Evolutionary conservation across 2,329 filamentous ascomycete species (phyloP).

Genomic region (Neofusicoccum cordaticola): DNA sequence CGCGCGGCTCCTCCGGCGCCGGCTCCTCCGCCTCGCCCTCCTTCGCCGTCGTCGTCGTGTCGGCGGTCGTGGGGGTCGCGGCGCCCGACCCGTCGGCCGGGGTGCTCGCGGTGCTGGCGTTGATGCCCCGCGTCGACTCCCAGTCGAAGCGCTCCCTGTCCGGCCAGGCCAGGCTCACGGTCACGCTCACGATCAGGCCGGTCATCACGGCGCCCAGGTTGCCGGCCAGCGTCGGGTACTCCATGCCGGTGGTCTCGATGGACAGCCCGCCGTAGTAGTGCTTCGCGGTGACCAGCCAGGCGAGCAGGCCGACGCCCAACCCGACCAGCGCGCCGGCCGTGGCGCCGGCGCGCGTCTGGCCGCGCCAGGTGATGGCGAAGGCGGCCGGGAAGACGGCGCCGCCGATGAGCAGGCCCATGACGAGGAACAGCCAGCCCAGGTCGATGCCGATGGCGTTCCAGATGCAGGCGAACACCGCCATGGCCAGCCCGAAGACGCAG

Average conservation of each 20-base stretch:
- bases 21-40: background rate
- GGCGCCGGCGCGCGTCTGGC: slow-evolving; percentile 50
- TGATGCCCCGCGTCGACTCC: slow-evolving; percentile 37
- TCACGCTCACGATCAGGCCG: slow-evolving; percentile 43
- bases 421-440: slow-evolving; percentile 54
- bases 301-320: slow-evolving; percentile 49
- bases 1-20: background rate
- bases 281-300: slow-evolving; percentile 53
- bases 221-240: slow-evolving; percentile 53
- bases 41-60: slow-evolving; percentile 14
- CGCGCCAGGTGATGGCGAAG: slow-evolving; percentile 53
- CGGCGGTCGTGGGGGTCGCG: background rate
- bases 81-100: slow-evolving; percentile 6
- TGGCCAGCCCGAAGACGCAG: slow-evolving; percentile 52
- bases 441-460: slow-evolving; percentile 51
- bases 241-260: slow-evolving; percentile 48
- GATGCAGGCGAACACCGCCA: slow-evolving; percentile 52
- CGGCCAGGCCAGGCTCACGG: slow-evolving; percentile 46
- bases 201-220: slow-evolving; percentile 50
- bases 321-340: slow-evolving; percentile 52
- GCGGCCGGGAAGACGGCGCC: slow-evolving; percentile 54
- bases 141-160: slow-evolving; percentile 41
- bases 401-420: slow-evolving; percentile 54
- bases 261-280: slow-evolving; percentile 49
- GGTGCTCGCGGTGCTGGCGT: slow-evolving; percentile 22